Conservation (phyloP, 306 rosid genomes). For the Dryas octopetala region DNA sequence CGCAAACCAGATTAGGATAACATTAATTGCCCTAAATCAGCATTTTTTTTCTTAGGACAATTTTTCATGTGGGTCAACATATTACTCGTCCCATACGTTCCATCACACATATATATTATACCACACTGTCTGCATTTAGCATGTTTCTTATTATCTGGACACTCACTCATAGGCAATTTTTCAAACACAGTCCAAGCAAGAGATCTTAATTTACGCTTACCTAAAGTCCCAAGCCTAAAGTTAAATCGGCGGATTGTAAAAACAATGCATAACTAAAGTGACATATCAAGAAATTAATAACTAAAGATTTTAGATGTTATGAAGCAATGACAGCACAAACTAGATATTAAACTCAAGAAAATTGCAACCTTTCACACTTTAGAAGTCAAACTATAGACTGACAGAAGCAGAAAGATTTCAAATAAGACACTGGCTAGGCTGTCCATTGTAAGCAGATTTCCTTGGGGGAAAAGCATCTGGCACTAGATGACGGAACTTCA, state of each 20-base stretch:
- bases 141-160: too few relatives aligned
- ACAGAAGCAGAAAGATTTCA: neutral
- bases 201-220: too few relatives aligned
- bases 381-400: neutral
- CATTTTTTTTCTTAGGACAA: too few relatives aligned
- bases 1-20: too few relatives aligned
- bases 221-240: neutral
- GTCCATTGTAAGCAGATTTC: slow-evolving; percentile 37
- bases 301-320: neutral
- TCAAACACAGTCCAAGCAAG: too few relatives aligned
- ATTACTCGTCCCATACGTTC: too few relatives aligned
- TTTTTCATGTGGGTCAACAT: too few relatives aligned
- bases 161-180: too few relatives aligned
- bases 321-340: neutral
- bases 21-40: too few relatives aligned
- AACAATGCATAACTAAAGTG: neutral
- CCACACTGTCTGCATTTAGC: too few relatives aligned
- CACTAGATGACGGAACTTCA: slow-evolving; percentile 75
- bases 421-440: slow-evolving; percentile 18
- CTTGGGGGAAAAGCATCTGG: slow-evolving; percentile 43
- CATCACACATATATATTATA: too few relatives aligned
- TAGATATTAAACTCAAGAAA: neutral
- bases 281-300: neutral
- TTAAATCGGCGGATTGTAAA: neutral
- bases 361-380: neutral